Conservation (phyloP, 202 grass and related monocot genomes). For the Alloteropsis angusta region DNA sequence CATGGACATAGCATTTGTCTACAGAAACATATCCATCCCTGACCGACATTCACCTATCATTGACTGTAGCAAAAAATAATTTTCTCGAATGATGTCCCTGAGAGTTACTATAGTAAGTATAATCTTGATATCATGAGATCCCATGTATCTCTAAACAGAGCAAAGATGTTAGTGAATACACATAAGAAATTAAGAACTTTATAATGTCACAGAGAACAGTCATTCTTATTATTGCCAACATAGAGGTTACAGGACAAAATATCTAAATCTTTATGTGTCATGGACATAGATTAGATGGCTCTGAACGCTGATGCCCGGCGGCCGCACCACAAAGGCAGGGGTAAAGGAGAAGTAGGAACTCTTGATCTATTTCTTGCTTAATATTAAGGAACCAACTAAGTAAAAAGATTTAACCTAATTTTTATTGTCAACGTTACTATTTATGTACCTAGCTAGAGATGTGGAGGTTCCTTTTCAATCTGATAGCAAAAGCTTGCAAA, state of each 20-base stretch:
- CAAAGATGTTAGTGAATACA: constrained; percentile 5
- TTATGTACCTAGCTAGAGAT: not conserved
- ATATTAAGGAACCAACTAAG: no score
- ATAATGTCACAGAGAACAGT: not conserved
- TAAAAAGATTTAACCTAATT: not conserved
- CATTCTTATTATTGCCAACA: not conserved
- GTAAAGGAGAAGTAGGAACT: no score
- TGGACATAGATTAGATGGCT: no score
- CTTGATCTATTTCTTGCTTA: no score
- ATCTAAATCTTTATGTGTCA: not conserved
- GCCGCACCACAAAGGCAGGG: no score
- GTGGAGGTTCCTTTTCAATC: not conserved
- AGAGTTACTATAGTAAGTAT: not conserved
- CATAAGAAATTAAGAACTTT: not conserved
- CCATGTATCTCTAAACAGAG: not conserved
- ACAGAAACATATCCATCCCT: not conserved
- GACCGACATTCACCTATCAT: not conserved
- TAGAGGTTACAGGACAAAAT: not conserved
- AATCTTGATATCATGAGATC: not conserved
- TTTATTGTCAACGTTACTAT: not conserved
- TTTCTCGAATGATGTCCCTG: not conserved
- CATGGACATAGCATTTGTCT: not conserved
- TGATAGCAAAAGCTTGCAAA: not conserved
- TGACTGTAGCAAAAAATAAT: not conserved
- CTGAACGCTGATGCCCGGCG: no score